Evolutionary conservation across 1,139 yeast species (phyloP), one percentile per base, ranked within the genome.

Genomic region (Hansenula sp.): DNA sequence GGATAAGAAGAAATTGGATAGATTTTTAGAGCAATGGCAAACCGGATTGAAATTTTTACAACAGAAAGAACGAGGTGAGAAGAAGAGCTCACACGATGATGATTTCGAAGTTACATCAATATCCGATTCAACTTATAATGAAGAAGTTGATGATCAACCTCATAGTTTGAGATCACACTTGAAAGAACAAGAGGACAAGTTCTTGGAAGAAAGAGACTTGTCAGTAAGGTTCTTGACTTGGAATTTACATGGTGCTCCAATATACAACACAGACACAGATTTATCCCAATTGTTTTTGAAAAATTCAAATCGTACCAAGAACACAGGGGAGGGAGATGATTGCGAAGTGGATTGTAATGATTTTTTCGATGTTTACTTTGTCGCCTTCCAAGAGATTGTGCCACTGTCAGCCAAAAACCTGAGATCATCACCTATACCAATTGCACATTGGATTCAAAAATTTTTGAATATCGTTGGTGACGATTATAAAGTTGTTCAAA

Each of bases 331-430:
- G 5, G 32, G 29, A 6, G 34, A 33, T 7, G 24, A 41, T 5
- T 38, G 18, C 1, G 25, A 21, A 9, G 25, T 21, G 8, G 25
- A 21, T 21, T 21, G 9, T 21, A 21, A 21, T 21, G 25, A 21
- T 9, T 9, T 21, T 5, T 32, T 62, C 3, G 79, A 75, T 45
- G 46, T 77, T 0, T 70, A 71, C 45, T 65, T 73, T 5, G 49
- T 77, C 7, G 71, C 71, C 9, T 62, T 78, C 44, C 84, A 78
- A 51, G 84, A 78, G 49, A 68, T 79, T 1, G 72, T 78, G n/a
- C 72, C 78, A 3, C 59, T 77, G 35, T 69, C 59, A 15, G 69
- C 79, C 4, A 63, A 65, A 45, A 70, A 68, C 42, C 58, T 77
- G 36, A 66, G 71, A 30, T 69, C 78, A 5, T 72, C 76, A 12